These are phyloP conservation scores for Davidsoniella neocaledoniae DNA, from an alignment of 2,329 filamentous ascomycete genomes.

Conservation along the genomic window DNA sequence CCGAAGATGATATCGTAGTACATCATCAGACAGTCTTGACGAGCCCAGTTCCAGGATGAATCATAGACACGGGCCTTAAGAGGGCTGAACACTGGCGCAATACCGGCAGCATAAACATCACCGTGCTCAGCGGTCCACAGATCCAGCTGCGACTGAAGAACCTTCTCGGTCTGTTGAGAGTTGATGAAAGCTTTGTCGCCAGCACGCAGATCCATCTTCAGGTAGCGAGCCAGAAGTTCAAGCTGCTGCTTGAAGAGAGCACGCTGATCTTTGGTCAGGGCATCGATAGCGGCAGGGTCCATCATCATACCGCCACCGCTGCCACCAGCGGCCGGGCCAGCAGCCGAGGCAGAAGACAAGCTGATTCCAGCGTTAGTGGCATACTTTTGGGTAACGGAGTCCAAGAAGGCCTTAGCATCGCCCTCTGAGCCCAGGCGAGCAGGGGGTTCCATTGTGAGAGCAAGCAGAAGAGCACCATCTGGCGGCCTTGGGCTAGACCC, in stretches of 20 bases:
- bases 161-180: slow-evolving; percentile 68
- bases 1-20: slow-evolving; percentile 99
- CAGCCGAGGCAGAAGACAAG: slow-evolving; percentile 58
- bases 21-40: slow-evolving; percentile 94
- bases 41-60: slow-evolving; percentile 98
- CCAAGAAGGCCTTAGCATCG: slow-evolving; percentile 85
- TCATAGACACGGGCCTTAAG: slow-evolving; percentile 95
- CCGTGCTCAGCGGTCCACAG: slow-evolving; percentile 92
- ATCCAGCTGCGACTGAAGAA: slow-evolving; percentile 84
- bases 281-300: slow-evolving; percentile 93
- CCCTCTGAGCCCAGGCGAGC: slow-evolving; percentile 75
- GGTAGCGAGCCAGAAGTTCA: slow-evolving; percentile 82
- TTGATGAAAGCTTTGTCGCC: slow-evolving; percentile 85
- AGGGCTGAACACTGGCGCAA: slow-evolving; percentile 82
- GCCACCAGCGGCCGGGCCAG: slow-evolving; percentile 53
- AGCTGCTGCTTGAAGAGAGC: slow-evolving; percentile 97
- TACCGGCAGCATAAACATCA: slow-evolving; percentile 87
- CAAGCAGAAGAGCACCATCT: slow-evolving; percentile 77
- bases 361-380: slow-evolving; percentile 69
- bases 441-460: slow-evolving; percentile 82
- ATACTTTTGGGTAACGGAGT: slow-evolving; percentile 79
- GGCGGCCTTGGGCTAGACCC: slow-evolving; percentile 71
- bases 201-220: slow-evolving; percentile 93
- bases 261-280: slow-evolving; percentile 89
- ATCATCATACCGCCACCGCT: slow-evolving; percentile 90